A percentile compares a stretch with the other conserved stretches of the same genome.
Conservation (phyloP, 23 red algal species). For the Agarophyton chilense region DNA sequence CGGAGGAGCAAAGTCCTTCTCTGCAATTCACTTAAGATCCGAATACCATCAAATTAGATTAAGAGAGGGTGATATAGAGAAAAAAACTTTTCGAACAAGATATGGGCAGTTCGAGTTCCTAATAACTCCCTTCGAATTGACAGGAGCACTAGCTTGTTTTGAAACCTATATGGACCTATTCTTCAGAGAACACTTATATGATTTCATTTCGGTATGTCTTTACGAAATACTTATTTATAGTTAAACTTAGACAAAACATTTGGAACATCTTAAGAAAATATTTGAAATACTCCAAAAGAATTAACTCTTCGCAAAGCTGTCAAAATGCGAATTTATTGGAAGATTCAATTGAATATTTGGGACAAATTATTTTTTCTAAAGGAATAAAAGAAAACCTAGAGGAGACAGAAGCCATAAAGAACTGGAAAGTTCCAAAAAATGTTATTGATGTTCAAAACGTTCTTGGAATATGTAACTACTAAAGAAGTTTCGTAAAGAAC, state of each 20-base stretch:
- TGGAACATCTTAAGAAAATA: conserved; percentile 13
- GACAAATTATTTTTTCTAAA: conserved; percentile 16
- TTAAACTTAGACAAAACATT: conserved; percentile 27
- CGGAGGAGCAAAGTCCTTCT: conserved; percentile 32
- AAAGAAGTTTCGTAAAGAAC: conserved; percentile 45
- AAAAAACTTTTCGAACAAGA: conserved; percentile 49
- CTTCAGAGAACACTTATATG: conserved; percentile 26
- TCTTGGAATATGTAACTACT: conserved; percentile 50
- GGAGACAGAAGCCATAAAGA: conserved; percentile 39
- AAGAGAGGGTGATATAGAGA: conserved; percentile 1
- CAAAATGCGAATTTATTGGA: conserved; percentile 17
- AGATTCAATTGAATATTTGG: conserved; percentile 40
- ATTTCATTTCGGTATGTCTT: conserved; percentile 34
- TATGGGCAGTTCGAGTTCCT: conserved; percentile 53
- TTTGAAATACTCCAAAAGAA: conserved; percentile 35
- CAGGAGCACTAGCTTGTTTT: conserved; percentile 30
- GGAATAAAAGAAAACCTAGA: conserved; percentile 11
- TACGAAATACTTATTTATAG: conserved; percentile 60
- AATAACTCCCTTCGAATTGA: conserved; percentile 42
- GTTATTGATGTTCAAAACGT: conserved; percentile 27
- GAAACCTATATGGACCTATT: conserved; percentile 32
- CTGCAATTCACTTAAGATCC: conserved; percentile 44
- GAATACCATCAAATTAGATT: conserved; percentile 49
- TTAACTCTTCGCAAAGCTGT: conserved; percentile 15
- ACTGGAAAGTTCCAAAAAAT: not conserved